phyloP scores from a whole-genome alignment of 2,329 filamentous ascomycete genomes.

The Fusarium papillatum region DNA sequence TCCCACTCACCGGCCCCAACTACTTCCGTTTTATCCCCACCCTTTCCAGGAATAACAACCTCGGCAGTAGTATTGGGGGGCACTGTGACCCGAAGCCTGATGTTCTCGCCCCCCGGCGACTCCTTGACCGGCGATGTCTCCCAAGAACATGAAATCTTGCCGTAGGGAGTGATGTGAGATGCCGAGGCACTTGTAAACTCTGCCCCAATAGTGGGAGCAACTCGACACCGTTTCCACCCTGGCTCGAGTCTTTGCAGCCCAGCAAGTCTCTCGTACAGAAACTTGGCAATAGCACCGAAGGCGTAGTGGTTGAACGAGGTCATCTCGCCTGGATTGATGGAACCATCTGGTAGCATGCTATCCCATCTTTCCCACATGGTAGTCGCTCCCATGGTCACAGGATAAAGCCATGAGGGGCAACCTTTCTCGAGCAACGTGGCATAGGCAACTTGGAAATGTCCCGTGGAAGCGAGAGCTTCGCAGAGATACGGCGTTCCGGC shows the following conservation, averaged over 20 bases:
- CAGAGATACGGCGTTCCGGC: slow-evolving; percentile 53
- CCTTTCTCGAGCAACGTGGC: slow-evolving; percentile 52
- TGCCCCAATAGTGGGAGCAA: slow-evolving; percentile 7
- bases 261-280: slow-evolving; percentile 46
- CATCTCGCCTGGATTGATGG: slow-evolving; percentile 56
- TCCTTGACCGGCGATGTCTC: background rate
- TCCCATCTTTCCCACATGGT: slow-evolving; percentile 60
- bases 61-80: background rate
- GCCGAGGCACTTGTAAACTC: slow-evolving; percentile 13
- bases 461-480: background rate
- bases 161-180: slow-evolving; percentile 14
- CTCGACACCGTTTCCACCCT: slow-evolving; percentile 28
- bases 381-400: slow-evolving; percentile 54
- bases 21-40: background rate
- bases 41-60: background rate
- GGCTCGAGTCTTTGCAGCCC: slow-evolving; percentile 28
- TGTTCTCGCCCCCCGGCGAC: background rate
- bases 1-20: slow-evolving; percentile 9
- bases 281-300: slow-evolving; percentile 54
- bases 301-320: slow-evolving; percentile 59
- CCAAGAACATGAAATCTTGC: slow-evolving; percentile 3
- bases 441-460: slow-evolving; percentile 37
- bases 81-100: background rate
- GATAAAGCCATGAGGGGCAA: slow-evolving; percentile 55
- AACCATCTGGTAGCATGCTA: slow-evolving; percentile 51